Conservation (phyloP, 257 asterid genomes). For the Forsythia suspensa region DNA sequence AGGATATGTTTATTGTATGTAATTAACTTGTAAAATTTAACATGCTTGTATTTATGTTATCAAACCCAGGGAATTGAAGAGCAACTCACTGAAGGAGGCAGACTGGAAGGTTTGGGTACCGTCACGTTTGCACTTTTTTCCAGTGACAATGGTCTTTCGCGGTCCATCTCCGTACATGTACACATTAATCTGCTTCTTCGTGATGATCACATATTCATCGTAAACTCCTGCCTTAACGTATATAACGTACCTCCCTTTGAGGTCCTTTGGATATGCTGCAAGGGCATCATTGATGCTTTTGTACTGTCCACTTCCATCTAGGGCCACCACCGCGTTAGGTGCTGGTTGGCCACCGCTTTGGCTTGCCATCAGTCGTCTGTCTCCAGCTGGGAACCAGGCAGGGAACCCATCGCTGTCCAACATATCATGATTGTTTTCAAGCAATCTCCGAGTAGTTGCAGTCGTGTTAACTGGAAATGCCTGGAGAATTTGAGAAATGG, state of each 20-base stretch:
- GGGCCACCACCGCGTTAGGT: slow-evolving; percentile 45
- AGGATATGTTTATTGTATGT: neutral
- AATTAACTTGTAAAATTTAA: neutral
- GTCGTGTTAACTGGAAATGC: slow-evolving; percentile 17
- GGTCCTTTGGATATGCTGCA: slow-evolving; percentile 36
- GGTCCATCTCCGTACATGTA: slow-evolving; percentile 56
- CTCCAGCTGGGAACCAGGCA: slow-evolving; percentile 34
- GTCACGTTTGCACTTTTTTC: slow-evolving; percentile 27
- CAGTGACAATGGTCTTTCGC: slow-evolving; percentile 38
- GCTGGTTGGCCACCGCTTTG: slow-evolving; percentile 8
- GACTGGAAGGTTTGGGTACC: slow-evolving; percentile 39
- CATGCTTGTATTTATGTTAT: neutral
- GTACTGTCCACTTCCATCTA: slow-evolving; percentile 42
- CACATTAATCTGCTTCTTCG: slow-evolving; percentile 34
- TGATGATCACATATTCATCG: slow-evolving; percentile 30
- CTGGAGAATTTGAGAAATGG: slow-evolving; percentile 25
- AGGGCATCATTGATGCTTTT: slow-evolving; percentile 31
- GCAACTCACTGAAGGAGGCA: slow-evolving; percentile 36
- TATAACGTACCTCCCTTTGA: slow-evolving; percentile 33
- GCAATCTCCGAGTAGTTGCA: slow-evolving; percentile 10
- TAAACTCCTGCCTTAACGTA: slow-evolving; percentile 47
- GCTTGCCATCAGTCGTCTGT: slow-evolving; percentile 34
- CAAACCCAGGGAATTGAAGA: neutral
- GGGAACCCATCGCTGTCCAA: slow-evolving; percentile 23
- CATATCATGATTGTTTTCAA: neutral